Conservation (phyloP, 1,139 yeast species). For the Scheffersomyces lignicola region DNA sequence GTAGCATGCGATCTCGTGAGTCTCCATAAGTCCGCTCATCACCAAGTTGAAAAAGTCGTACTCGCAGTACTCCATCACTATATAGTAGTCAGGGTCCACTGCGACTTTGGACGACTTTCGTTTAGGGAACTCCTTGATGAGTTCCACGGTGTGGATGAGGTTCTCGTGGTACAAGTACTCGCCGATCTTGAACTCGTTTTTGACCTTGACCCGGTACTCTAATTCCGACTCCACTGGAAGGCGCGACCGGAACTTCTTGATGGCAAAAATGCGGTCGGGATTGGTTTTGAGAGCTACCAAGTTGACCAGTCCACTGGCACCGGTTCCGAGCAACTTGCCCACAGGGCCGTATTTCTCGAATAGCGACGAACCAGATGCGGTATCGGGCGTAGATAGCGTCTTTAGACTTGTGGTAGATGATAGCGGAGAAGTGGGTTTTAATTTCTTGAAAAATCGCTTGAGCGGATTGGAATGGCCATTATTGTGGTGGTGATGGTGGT, state of each 20-base stretch:
- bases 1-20: conserved; percentile 63
- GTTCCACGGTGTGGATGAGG: conserved; percentile 62
- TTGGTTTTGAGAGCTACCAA: conserved; percentile 51
- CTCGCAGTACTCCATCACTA: conserved; percentile 76
- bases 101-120: conserved; percentile 33
- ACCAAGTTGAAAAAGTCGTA: conserved; percentile 76
- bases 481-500: background rate
- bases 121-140: conserved; percentile 39
- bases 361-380: conserved; percentile 16
- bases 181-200: conserved; percentile 66
- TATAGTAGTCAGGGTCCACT: conserved; percentile 46
- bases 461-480: conserved; percentile 17
- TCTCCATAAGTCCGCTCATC: conserved; percentile 66
- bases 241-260: conserved; percentile 64
- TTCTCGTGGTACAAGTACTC: conserved; percentile 61
- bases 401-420: background rate
- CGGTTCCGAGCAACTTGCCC: conserved; percentile 65
- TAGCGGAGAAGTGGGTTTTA: conserved; percentile 20
- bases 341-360: conserved; percentile 56
- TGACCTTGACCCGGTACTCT: conserved; percentile 63
- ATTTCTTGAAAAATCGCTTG: conserved; percentile 39
- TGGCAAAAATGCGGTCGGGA: conserved; percentile 55
- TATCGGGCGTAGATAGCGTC: conserved; percentile 10
- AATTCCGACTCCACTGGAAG: conserved; percentile 50
- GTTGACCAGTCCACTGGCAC: conserved; percentile 77